Percentiles rank a stretch among this genome's conserved stretches.
Evolutionary conservation across 768 basidiomycete genomes (phyloP).

Genomic region (Rhizopogon salebrosus): DNA sequence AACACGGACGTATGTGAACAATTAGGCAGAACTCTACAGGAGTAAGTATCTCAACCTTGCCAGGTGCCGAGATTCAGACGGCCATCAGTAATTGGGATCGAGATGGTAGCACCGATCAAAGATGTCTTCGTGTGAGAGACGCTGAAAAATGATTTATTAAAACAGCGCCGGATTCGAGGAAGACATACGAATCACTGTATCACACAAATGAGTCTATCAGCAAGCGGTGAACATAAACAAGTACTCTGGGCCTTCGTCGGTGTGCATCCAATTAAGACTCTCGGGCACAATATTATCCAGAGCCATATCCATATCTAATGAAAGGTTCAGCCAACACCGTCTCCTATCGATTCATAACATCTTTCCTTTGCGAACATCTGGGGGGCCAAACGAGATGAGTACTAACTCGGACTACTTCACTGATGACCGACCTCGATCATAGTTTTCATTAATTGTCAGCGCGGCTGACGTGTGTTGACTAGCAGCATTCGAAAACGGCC

Average conservation of each 20-base stretch:
- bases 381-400: neutral
- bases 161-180: conserved; percentile 3
- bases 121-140: conserved; percentile 91
- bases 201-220: conserved; percentile 7
- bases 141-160: conserved; percentile 29
- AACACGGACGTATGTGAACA: neutral
- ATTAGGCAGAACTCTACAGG: neutral
- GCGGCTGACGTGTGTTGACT: conserved; percentile 78
- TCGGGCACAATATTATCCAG: conserved; percentile 88
- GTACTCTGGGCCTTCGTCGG: conserved; percentile 90
- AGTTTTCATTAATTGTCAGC: conserved; percentile 87
- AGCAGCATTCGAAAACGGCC: conserved; percentile 23
- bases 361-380: conserved; percentile 42
- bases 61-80: conserved; percentile 82
- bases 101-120: conserved; percentile 76
- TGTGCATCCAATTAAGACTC: conserved; percentile 74
- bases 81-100: conserved; percentile 78
- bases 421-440: conserved; percentile 54
- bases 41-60: conserved; percentile 59
- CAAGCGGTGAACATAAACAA: conserved; percentile 19
- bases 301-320: conserved; percentile 90
- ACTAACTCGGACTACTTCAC: neutral
- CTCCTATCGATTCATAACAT: conserved; percentile 1
- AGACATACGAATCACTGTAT: conserved; percentile 67
- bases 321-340: conserved; percentile 30